Conservation (phyloP, 116 monocot species). For the Iris pallida region DNA sequence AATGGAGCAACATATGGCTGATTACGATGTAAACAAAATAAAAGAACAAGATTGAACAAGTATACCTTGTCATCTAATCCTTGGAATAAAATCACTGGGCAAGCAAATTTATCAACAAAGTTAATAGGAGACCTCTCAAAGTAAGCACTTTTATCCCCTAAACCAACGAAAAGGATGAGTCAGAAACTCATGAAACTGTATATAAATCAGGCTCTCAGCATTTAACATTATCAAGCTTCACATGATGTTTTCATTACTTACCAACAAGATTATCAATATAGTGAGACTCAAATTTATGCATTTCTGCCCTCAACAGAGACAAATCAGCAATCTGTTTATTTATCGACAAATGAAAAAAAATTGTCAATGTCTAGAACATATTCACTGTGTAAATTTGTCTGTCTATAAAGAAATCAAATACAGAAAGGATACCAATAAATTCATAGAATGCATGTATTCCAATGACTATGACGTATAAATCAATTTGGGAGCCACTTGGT, state of each 20-base stretch:
- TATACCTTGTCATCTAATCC: slow-evolving; percentile 95
- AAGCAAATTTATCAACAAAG: slow-evolving; percentile 76
- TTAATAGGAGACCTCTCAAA: slow-evolving; percentile 89
- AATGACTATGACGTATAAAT: too few relatives aligned
- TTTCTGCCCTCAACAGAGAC: slow-evolving; percentile 66
- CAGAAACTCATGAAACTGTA: background rate
- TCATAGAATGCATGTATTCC: too few relatives aligned
- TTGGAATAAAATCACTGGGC: slow-evolving; percentile 96
- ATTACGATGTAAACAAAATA: too few relatives aligned
- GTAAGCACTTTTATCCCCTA: slow-evolving; percentile 53
- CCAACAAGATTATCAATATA: slow-evolving; percentile 91
- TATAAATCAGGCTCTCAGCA: too few relatives aligned
- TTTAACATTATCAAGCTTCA: background rate
- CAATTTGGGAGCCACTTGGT: too few relatives aligned
- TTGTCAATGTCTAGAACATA: background rate
- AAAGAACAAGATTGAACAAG: background rate
- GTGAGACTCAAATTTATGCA: slow-evolving; percentile 89
- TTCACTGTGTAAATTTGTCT: too few relatives aligned
- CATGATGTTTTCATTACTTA: slow-evolving; percentile 29
- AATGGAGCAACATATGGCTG: too few relatives aligned
- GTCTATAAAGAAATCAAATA: too few relatives aligned
- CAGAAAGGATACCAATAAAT: too few relatives aligned
- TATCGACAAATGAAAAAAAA: background rate
- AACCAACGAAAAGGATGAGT: slow-evolving; percentile 3
- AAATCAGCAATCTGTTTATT: slow-evolving; percentile 76